These are phyloP conservation scores for Colletotrichum higginsianum DNA, from an alignment of 2,329 filamentous ascomycete species.

Conservation along the genomic window DNA sequence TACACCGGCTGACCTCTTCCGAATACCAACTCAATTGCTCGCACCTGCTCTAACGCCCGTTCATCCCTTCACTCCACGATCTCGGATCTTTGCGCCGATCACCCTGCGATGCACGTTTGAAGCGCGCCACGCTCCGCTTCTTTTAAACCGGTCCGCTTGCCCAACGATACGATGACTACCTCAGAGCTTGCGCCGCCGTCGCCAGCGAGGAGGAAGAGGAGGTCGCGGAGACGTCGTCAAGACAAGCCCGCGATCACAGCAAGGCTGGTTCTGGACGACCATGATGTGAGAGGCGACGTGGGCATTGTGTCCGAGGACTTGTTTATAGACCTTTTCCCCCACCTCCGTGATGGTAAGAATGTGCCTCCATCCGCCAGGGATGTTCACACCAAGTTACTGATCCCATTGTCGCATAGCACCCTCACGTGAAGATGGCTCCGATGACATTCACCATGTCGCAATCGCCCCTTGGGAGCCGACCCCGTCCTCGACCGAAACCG, in stretches of 20 bases:
- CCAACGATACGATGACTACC: constrained; percentile 32
- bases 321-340: constrained; percentile 84
- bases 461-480: constrained; percentile 81
- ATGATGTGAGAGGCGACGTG: constrained; percentile 82
- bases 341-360: constrained; percentile 67
- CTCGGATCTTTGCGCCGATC: not conserved
- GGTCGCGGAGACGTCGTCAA: constrained; percentile 68
- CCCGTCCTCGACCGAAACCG: constrained; percentile 70
- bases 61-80: not conserved
- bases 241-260: constrained; percentile 85
- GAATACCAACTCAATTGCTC: constrained; percentile 18
- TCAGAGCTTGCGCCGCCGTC: constrained; percentile 48
- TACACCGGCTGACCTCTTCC: constrained; percentile 10
- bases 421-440: constrained; percentile 45
- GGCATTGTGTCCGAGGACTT: constrained; percentile 91
- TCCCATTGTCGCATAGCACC: constrained; percentile 3
- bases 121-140: constrained; percentile 16
- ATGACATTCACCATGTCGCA: constrained; percentile 74
- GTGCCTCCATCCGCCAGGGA: not conserved
- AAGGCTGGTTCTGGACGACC: constrained; percentile 86
- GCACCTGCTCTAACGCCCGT: not conserved
- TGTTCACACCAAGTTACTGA: constrained; percentile 5
- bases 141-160: not conserved
- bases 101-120: constrained; percentile 30
- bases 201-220: constrained; percentile 52